Evolutionary conservation across 2,329 filamentous ascomycete genomes (phyloP).

Genomic region (Venturiaceae sp.): DNA sequence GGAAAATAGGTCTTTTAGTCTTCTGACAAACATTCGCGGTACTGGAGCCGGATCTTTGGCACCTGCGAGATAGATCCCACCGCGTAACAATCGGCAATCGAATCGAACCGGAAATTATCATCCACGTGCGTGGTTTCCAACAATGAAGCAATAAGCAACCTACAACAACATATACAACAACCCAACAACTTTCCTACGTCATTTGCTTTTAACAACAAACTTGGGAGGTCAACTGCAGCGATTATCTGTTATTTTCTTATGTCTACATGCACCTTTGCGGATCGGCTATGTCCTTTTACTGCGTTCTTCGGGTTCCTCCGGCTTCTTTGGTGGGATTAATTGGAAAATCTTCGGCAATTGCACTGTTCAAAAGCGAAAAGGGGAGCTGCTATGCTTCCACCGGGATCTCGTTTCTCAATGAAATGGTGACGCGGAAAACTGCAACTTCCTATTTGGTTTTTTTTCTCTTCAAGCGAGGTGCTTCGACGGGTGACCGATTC

Average conservation of each 20-base stretch:
- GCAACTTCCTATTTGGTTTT: no score
- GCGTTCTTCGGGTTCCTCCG: no score
- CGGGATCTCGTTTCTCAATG: neutral
- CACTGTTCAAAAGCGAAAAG: neutral
- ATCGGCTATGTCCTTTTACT: neutral
- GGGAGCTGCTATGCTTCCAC: neutral
- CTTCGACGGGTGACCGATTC: neutral
- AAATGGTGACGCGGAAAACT: neutral
- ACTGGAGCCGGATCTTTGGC: constrained; percentile 1
- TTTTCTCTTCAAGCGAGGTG: no score
- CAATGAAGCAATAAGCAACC: neutral
- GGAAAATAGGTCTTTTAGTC: neutral
- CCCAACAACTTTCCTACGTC: neutral
- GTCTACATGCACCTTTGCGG: neutral
- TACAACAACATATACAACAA: neutral
- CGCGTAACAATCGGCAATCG: neutral
- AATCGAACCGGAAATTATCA: neutral
- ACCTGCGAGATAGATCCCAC: neutral
- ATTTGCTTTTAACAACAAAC: neutral
- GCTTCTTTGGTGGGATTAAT: no score
- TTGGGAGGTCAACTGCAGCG: constrained; percentile 1
- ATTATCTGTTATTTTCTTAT: neutral
- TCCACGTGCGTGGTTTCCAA: neutral
- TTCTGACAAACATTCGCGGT: neutral
- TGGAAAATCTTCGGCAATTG: neutral